phyloP scores from a whole-genome alignment of 202 grass and related monocot species.

The Bolboschoenoplectus hybrid region DNA sequence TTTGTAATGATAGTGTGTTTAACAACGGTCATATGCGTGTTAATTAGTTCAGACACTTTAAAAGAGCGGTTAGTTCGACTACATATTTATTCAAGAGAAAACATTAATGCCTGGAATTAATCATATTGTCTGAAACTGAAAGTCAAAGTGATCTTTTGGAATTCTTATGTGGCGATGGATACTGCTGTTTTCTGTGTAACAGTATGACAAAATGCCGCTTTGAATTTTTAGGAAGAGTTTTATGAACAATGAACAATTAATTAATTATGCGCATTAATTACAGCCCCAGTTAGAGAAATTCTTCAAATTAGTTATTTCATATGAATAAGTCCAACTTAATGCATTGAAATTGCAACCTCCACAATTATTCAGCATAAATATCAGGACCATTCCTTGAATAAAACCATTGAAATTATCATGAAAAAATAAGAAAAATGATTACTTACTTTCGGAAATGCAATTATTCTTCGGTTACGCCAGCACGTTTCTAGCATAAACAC shows the following conservation, averaged over 20 bases:
- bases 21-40: constrained; percentile 30
- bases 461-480: neutral
- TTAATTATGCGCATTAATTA: neutral
- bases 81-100: constrained; percentile 13
- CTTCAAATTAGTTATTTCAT: neutral
- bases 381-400: neutral
- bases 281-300: neutral
- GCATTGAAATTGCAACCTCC: neutral
- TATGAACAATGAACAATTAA: neutral
- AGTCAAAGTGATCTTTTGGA: neutral
- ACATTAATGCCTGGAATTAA: constrained; percentile 26
- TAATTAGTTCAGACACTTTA: neutral
- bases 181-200: neutral
- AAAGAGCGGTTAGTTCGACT: constrained; percentile 8
- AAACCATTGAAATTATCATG: neutral
- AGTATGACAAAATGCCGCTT: neutral
- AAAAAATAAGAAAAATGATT: neutral
- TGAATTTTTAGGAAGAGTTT: neutral
- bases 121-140: constrained; percentile 16
- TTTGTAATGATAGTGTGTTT: neutral
- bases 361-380: neutral
- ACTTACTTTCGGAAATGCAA: neutral
- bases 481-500: neutral
- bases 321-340: neutral
- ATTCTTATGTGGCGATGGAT: constrained; percentile 18